phyloP scores from a whole-genome alignment of 768 basidiomycete genomes.

The Termitomyces sp. region DNA sequence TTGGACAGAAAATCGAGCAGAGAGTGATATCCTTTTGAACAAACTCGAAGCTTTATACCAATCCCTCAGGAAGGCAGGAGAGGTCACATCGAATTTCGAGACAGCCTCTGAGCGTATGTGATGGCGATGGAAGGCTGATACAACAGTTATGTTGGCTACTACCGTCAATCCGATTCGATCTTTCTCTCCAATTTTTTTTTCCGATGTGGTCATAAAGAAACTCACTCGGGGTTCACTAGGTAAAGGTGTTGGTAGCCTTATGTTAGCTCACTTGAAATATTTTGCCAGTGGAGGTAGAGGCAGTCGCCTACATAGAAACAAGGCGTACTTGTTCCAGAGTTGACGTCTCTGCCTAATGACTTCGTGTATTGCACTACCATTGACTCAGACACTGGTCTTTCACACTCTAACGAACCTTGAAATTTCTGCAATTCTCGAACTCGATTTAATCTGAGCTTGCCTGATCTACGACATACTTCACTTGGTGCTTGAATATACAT shows the following conservation, averaged over 20 bases:
- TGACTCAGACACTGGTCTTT: not conserved
- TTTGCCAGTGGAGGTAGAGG: not conserved
- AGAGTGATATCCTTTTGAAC: conserved; percentile 42
- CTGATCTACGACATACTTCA: not conserved
- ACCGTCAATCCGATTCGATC: not conserved
- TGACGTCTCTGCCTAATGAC: not conserved
- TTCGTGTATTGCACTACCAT: too few species aligned
- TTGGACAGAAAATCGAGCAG: conserved; percentile 45
- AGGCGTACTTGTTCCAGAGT: not conserved
- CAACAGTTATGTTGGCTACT: not conserved
- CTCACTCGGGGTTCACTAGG: not conserved
- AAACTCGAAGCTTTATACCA: conserved; percentile 53
- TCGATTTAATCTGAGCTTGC: not conserved
- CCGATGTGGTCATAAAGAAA: not conserved
- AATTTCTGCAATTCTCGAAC: not conserved
- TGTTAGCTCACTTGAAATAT: not conserved
- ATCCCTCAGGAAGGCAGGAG: conserved; percentile 23
- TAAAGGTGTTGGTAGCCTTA: not conserved
- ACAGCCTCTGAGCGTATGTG: conserved; percentile 11
- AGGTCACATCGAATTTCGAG: conserved; percentile 9
- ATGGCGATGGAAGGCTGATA: not conserved
- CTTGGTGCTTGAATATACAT: not conserved
- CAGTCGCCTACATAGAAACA: not conserved
- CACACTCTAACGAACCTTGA: not conserved
- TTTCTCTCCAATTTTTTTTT: not conserved